Base-by-base conservation (phyloP, 1,284 basidiomycete species). In the Inonotus obliquus region DNA sequence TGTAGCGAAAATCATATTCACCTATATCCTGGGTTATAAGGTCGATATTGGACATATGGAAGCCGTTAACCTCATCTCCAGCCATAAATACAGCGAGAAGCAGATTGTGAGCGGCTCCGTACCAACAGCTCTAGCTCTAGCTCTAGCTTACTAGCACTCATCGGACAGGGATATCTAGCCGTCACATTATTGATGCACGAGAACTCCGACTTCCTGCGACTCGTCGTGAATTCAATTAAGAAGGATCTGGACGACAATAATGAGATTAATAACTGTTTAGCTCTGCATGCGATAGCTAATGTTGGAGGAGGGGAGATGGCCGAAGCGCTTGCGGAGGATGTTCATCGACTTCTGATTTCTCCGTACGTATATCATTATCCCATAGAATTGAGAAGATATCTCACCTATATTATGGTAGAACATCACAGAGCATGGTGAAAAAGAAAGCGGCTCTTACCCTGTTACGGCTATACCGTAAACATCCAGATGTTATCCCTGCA, bases 1-100 rank as follows among this genome's bases (percentile, higher is more conserved):
- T 81, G 88, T 92, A 47, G 87, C 91, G 63, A 98, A 99, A 79
- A 96, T 99, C 69, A 91, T 99, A 65, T 99, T 99, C 79, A 98
- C 97, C 19, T 98, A 98, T 71, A 99, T 99, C 67, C 81, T 99
- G 63, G 97, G 97, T 37, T 99, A 99, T 79, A 96, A 96, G 75
- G 96, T 99, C 69, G 97, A 99, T 72, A 86, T 99, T 38, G 97
- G 97, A 4, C 96, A 99, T 74, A 97, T 99, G 95, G 96, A 99
- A 72, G 96, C 97, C 13, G 92, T 99, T 69, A 98, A 99, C 74
- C 83, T 99, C 67, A 98, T 99, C 69, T 91, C 96, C 41, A 96
- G 93, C 71, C 78, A 85, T 51, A 98, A 97, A 72, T 99, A 99
- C 74, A 95, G 92, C 69, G 97, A 99, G 78, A 99, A 99, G 77